A percentile compares a stretch with the other conserved stretches of the same genome.
Conservation (phyloP, 768 basidiomycete genomes). For the Calocybe gangraenosa region DNA sequence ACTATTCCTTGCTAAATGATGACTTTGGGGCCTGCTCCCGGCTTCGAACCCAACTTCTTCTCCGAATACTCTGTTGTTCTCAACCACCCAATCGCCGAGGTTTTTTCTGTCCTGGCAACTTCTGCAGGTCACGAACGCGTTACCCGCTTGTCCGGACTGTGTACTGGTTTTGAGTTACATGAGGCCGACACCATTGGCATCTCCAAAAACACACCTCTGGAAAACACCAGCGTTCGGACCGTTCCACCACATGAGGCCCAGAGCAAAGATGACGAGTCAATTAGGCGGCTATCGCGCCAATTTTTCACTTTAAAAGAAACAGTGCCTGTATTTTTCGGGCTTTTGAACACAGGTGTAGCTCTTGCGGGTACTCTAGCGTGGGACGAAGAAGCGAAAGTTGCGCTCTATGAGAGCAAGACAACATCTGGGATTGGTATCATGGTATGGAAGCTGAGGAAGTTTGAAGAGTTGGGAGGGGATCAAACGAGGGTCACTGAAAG, state of each 20-base stretch:
- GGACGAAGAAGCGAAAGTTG: constrained; percentile 21
- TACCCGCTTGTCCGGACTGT: constrained; percentile 25
- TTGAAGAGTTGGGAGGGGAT: constrained; percentile 22
- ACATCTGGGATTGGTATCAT: constrained; percentile 14
- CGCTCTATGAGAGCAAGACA: constrained; percentile 27
- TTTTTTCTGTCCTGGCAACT: constrained; percentile 25
- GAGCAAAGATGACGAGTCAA: not conserved
- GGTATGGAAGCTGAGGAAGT: constrained; percentile 28
- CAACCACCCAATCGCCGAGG: constrained; percentile 23
- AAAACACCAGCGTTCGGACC: constrained; percentile 15
- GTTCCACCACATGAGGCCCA: not conserved
- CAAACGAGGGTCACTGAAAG: constrained; percentile 27
- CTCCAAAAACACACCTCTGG: constrained; percentile 7
- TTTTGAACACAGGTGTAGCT: constrained; percentile 21
- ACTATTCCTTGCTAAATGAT: too few relatives aligned
- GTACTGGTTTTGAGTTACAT: constrained; percentile 23
- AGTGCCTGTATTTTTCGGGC: constrained; percentile 27
- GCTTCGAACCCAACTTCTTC: constrained; percentile 26
- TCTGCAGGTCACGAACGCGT: constrained; percentile 28
- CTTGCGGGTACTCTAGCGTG: constrained; percentile 30
- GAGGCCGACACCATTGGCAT: constrained; percentile 21
- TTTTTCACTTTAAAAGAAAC: constrained; percentile 28
- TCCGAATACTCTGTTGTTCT: constrained; percentile 23
- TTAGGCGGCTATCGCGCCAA: constrained; percentile 20
- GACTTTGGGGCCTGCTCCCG: constrained; percentile 1